phyloP scores from a whole-genome alignment of 2,329 filamentous ascomycete species.

The Neonectria hederae region DNA sequence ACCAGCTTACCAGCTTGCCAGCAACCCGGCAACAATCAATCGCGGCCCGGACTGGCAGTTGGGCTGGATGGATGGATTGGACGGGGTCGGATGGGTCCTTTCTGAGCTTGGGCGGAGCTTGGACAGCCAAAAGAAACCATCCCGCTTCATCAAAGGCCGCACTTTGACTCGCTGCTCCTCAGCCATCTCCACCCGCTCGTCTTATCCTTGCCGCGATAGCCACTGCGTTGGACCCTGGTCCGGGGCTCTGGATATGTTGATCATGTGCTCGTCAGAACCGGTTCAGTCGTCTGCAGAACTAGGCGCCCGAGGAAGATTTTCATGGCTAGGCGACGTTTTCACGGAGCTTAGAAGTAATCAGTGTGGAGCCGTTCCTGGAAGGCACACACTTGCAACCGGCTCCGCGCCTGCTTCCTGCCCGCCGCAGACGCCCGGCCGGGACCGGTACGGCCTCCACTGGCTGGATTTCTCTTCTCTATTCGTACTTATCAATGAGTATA shows the following conservation, averaged over 20 bases:
- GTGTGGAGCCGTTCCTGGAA: not conserved
- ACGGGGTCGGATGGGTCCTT: not conserved
- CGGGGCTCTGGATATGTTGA: not conserved
- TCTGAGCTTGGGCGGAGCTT: conserved; percentile 29
- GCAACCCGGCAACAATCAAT: conserved; percentile 11
- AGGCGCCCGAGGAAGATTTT: not conserved
- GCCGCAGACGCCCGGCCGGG: not conserved
- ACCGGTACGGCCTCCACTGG: not conserved
- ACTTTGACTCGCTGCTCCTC: conserved; percentile 19
- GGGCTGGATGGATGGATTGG: conserved; percentile 6
- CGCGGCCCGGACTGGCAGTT: conserved; percentile 25
- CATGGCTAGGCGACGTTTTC: not conserved
- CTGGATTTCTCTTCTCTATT: not conserved
- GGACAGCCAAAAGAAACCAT: conserved; percentile 32
- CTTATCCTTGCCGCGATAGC: conserved; percentile 32
- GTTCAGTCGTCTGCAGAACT: not conserved
- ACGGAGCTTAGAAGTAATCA: not conserved
- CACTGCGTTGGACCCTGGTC: conserved; percentile 1
- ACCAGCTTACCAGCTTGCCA: not conserved
- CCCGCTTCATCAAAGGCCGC: conserved; percentile 19
- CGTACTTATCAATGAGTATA: not conserved
- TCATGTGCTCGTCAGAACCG: not conserved
- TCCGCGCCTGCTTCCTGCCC: not conserved
- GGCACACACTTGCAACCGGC: not conserved
- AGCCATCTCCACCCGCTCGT: conserved; percentile 19